Evolutionary conservation across 2,329 filamentous ascomycete genomes (phyloP), one percentile per base, ranked within the genome.

Genomic region (Colletotrichum sp.): DNA sequence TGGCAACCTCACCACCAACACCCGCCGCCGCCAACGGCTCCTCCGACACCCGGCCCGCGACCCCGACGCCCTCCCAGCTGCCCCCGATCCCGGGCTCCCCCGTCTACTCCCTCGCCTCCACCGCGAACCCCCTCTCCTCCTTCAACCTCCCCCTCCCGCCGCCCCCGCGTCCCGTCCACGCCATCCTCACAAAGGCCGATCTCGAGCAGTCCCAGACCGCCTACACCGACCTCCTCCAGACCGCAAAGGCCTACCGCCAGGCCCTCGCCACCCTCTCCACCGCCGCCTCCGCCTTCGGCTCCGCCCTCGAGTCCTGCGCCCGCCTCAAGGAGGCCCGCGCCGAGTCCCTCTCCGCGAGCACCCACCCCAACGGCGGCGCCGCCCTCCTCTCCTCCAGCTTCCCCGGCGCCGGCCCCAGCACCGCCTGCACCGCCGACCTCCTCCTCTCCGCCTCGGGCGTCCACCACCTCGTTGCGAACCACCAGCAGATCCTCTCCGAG

Each of bases 401-500:
- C 82, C 87, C 87, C 26, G 81, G 86, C 57, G 65, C 66, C 63
- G 28, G 71, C 18, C 84, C 83, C 59, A 83, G 85, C 60, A 87
- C 87, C 60, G 84, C 87, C 43, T 93, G 92, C 84, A 93, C 92
- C 1, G 92, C 92, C 18, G 92, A 93, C 83, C 87, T 88, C 69
- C 86, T 94, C 60, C 85, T 94, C 75, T 89, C 91, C 34, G 90
- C 92, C 14, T 90, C 91, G 39, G 92, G 92, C 43, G 88, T 94
- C 55, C 92, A 94, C 81, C 91, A 94, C 80, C 87, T 94, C 24
- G 87, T 93, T 74, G 92, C 92, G 61, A 94, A 94, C 84, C 92
- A 94, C 85, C 91, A 93, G 82, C 92, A 93, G 81, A 94, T 94
- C 79, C 88, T 94, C 5, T 91, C 89, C 78, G 92, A 94, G 83